Percentiles rank a stretch among this genome's conserved stretches.
These are phyloP conservation scores for Fraxinus xanthoxyloides DNA, from an alignment of 305 asterid genomes.

Conservation along the genomic window DNA sequence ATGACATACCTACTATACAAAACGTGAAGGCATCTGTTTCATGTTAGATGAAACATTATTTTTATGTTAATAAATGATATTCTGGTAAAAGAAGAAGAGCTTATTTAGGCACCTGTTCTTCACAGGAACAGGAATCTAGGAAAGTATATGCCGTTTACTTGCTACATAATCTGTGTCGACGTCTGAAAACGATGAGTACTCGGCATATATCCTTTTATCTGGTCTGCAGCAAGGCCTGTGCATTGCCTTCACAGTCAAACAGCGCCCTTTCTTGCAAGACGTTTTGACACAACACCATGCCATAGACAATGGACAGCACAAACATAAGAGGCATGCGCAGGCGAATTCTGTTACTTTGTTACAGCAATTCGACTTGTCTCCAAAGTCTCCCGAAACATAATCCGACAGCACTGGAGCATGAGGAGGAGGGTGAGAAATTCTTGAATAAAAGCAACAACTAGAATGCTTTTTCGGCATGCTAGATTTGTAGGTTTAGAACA, in stretches of 20 bases:
- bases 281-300: slow-evolving; percentile 29
- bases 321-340: slow-evolving; percentile 26
- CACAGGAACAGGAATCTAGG: background rate
- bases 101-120: background rate
- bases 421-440: background rate
- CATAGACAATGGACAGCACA: slow-evolving; percentile 31
- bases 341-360: slow-evolving; percentile 20
- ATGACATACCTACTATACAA: background rate
- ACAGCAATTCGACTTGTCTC: background rate
- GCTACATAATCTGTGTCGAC: slow-evolving; percentile 13
- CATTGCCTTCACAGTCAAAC: slow-evolving; percentile 13
- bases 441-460: background rate
- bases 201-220: slow-evolving; percentile 1
- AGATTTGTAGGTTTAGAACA: background rate
- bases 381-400: background rate
- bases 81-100: background rate
- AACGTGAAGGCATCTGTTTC: background rate
- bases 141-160: background rate
- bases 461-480: slow-evolving; percentile 6
- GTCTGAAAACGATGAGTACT: slow-evolving; percentile 35
- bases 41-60: background rate
- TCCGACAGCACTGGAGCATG: background rate
- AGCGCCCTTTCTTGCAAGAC: slow-evolving; percentile 23
- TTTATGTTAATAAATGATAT: background rate
- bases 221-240: slow-evolving; percentile 6